Conservation (phyloP, 2,329 filamentous ascomycete genomes). For the Emericellopsis cladophorae region DNA sequence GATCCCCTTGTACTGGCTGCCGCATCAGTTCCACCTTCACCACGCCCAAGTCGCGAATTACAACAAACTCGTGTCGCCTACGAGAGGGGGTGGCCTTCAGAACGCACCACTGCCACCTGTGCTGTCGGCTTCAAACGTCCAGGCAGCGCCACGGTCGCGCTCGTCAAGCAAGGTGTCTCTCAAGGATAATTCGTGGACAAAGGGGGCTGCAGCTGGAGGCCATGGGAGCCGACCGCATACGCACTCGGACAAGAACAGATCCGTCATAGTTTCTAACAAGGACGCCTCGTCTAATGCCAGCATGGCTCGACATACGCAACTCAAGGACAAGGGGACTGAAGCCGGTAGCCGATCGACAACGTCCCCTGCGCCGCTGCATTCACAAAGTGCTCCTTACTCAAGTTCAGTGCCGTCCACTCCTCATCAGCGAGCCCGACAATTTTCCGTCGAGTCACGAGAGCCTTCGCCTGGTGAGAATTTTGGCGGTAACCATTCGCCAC, state of each 20-base stretch:
- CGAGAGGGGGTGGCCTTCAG: constrained; percentile 42
- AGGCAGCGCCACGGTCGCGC: constrained; percentile 42
- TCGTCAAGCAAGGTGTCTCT: constrained; percentile 48
- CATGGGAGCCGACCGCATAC: constrained; percentile 52
- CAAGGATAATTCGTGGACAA: constrained; percentile 33
- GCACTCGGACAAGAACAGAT: constrained; percentile 46
- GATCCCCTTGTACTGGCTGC: constrained; percentile 41
- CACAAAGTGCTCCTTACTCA: constrained; percentile 42
- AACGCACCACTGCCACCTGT: constrained; percentile 41
- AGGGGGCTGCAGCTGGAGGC: constrained; percentile 38
- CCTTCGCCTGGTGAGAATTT: constrained; percentile 60
- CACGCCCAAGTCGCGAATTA: constrained; percentile 52
- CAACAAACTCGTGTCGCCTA: constrained; percentile 50
- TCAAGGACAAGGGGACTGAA: constrained; percentile 15
- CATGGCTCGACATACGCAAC: constrained; percentile 23
- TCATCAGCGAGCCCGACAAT: constrained; percentile 74
- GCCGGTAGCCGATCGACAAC: constrained; percentile 15
- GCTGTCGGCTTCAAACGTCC: constrained; percentile 41
- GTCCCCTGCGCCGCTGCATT: constrained; percentile 6
- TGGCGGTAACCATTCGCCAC: constrained; percentile 69
- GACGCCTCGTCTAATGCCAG: constrained; percentile 29
- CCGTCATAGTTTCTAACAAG: constrained; percentile 44
- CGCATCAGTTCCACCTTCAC: constrained; percentile 45
- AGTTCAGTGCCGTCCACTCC: constrained; percentile 90
- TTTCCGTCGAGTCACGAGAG: constrained; percentile 63